phyloP scores from a whole-genome alignment of 345 rosid genomes.

The Citrus australasica region DNA sequence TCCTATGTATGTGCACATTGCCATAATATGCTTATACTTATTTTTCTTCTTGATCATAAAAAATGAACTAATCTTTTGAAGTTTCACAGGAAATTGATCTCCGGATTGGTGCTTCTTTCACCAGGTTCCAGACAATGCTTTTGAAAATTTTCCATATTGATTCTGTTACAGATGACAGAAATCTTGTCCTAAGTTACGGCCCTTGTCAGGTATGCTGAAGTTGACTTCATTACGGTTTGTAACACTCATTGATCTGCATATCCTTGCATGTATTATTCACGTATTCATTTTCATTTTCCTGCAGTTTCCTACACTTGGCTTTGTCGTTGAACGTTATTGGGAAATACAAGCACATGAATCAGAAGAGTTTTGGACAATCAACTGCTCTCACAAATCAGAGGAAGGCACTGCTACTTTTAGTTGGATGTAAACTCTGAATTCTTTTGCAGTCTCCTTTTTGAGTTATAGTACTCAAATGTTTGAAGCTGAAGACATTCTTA shows the following conservation, averaged over 20 bases:
- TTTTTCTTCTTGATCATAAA: not conserved
- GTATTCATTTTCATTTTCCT: conserved; percentile 18
- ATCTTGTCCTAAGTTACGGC: conserved; percentile 91
- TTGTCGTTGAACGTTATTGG: conserved; percentile 95
- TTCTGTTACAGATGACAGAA: conserved; percentile 70
- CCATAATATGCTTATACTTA: not conserved
- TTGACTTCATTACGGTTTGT: not conserved
- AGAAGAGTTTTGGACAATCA: conserved; percentile 91
- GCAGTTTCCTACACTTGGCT: conserved; percentile 96
- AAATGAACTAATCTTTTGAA: not conserved
- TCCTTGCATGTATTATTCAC: conserved; percentile 11
- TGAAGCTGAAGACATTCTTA: conserved; percentile 12
- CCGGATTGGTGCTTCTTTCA: conserved; percentile 96
- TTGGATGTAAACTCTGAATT: conserved; percentile 64
- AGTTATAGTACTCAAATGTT: conserved; percentile 5
- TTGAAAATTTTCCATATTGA: conserved; percentile 70
- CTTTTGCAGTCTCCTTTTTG: conserved; percentile 6
- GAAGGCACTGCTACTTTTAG: conserved; percentile 75
- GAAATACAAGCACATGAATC: conserved; percentile 94
- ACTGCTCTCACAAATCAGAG: conserved; percentile 79
- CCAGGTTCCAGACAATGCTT: conserved; percentile 94
- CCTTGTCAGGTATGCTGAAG: conserved; percentile 80
- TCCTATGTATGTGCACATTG: not conserved
- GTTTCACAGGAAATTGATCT: conserved; percentile 84
- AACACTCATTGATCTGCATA: conserved; percentile 7